These are phyloP conservation scores for Talaromyces sp. DNA, from an alignment of 2,329 filamentous ascomycete species.

Conservation along the genomic window DNA sequence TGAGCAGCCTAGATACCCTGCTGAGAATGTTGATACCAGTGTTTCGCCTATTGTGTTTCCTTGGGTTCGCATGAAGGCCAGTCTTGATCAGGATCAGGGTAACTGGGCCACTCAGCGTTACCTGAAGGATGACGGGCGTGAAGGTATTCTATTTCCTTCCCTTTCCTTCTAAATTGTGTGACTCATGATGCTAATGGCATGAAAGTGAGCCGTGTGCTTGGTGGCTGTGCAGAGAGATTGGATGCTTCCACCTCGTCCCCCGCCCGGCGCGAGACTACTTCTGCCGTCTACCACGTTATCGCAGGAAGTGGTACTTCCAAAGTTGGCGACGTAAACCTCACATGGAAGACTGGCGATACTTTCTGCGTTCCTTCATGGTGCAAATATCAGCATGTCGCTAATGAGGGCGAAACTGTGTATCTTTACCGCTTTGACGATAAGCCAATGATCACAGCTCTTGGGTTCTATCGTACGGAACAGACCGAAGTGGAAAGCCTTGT, in stretches of 20 bases:
- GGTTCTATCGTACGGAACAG: too few relatives aligned
- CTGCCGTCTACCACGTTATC: conserved; percentile 52
- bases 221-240: conserved; percentile 46
- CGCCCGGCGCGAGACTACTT: conserved; percentile 45
- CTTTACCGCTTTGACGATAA: too few relatives aligned
- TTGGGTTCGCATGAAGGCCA: conserved; percentile 44
- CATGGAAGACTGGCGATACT: too few relatives aligned
- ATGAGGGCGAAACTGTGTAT: too few relatives aligned
- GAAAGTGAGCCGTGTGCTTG: conserved; percentile 32
- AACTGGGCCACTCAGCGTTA: conserved; percentile 30
- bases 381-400: too few relatives aligned
- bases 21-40: conserved; percentile 39
- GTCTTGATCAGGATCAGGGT: conserved; percentile 32
- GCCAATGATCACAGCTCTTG: too few relatives aligned
- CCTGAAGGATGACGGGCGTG: conserved; percentile 29
- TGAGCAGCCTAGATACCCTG: conserved; percentile 45
- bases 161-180: too few relatives aligned
- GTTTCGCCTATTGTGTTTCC: conserved; percentile 45
- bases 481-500: too few relatives aligned
- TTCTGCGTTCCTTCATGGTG: too few relatives aligned
- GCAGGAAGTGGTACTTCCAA: conserved; percentile 27
- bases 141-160: conserved; percentile 20
- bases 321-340: too few relatives aligned
- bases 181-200: too few relatives aligned
- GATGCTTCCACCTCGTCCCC: conserved; percentile 33